phyloP scores from a whole-genome alignment of 305 asterid species.

The Andrographis paniculata region DNA sequence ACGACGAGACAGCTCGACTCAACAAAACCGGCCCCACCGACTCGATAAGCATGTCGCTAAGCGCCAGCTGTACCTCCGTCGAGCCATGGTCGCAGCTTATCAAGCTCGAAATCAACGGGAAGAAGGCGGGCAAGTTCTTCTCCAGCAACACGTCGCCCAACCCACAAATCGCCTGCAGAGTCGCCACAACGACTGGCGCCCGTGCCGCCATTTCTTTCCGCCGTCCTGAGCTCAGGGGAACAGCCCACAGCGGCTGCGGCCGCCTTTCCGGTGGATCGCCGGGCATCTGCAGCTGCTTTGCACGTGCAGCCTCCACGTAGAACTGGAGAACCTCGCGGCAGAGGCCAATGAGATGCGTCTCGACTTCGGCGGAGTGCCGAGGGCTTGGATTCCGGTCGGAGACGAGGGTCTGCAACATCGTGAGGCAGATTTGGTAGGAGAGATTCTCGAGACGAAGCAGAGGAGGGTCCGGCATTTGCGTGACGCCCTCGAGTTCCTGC shows the following conservation, averaged over 20 bases:
- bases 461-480: slow-evolving; percentile 99
- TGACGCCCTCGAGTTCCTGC: slow-evolving; percentile 67
- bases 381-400: slow-evolving; percentile 44
- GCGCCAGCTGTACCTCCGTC: slow-evolving; percentile 76
- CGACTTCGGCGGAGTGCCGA: slow-evolving; percentile 65
- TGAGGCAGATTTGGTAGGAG: slow-evolving; percentile 85
- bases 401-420: slow-evolving; percentile 70
- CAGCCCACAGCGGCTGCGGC: slow-evolving; percentile 46
- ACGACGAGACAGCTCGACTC: slow-evolving; percentile 36
- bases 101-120: slow-evolving; percentile 76
- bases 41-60: slow-evolving; percentile 76
- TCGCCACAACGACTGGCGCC: slow-evolving; percentile 79
- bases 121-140: slow-evolving; percentile 62
- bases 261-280: slow-evolving; percentile 31
- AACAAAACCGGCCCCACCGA: slow-evolving; percentile 86
- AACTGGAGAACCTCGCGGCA: slow-evolving; percentile 77
- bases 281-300: slow-evolving; percentile 30
- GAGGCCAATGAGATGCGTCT: slow-evolving; percentile 70
- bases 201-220: slow-evolving; percentile 90
- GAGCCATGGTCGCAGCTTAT: slow-evolving; percentile 97
- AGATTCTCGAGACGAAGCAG: slow-evolving; percentile 94
- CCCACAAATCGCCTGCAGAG: slow-evolving; percentile 83
- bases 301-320: slow-evolving; percentile 56
- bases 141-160: slow-evolving; percentile 66
- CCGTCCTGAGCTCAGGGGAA: slow-evolving; percentile 84